Conservation (phyloP, 1,284 basidiomycete species). For the Microbotryum scabiosae region DNA sequence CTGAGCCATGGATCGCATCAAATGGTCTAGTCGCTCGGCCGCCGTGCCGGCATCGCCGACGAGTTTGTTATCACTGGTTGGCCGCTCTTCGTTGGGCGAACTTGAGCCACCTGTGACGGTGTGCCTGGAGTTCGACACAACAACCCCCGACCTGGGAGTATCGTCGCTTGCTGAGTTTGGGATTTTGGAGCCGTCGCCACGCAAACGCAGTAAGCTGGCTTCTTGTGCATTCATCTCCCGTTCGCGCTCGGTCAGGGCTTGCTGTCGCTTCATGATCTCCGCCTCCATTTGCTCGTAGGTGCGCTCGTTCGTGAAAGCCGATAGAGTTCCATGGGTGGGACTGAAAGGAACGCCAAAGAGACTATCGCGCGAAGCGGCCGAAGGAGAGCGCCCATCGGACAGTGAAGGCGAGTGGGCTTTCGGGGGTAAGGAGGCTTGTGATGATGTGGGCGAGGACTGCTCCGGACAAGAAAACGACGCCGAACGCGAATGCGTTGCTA, state of each 20-base stretch:
- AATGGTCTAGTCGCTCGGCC: conserved; percentile 63
- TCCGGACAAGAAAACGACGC: conserved; percentile 84
- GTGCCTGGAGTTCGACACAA: too few species aligned
- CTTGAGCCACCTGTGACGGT: not conserved
- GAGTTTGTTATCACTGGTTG: conserved; percentile 1
- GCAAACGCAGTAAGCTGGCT: conserved; percentile 18
- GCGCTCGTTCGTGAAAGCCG: conserved; percentile 20
- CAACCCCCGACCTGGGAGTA: not conserved
- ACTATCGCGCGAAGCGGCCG: conserved; percentile 35
- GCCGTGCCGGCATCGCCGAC: not conserved
- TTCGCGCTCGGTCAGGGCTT: conserved; percentile 75
- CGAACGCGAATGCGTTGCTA: conserved; percentile 66
- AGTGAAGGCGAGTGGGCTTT: conserved; percentile 18
- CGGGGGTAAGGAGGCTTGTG: conserved; percentile 36
- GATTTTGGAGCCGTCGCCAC: conserved; percentile 40
- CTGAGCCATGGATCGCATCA: conserved; percentile 89
- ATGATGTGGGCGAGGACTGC: conserved; percentile 74
- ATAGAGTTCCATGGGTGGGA: too few species aligned
- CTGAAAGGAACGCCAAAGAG: too few species aligned
- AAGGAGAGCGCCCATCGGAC: conserved; percentile 30
- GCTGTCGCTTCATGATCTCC: conserved; percentile 83
- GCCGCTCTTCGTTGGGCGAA: not conserved
- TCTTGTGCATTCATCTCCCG: conserved; percentile 68
- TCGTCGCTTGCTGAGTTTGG: conserved; percentile 44
- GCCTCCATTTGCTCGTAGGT: conserved; percentile 64